Conservation (phyloP, 1,284 basidiomycete genomes). For the Boletus semigastroideus region DNA sequence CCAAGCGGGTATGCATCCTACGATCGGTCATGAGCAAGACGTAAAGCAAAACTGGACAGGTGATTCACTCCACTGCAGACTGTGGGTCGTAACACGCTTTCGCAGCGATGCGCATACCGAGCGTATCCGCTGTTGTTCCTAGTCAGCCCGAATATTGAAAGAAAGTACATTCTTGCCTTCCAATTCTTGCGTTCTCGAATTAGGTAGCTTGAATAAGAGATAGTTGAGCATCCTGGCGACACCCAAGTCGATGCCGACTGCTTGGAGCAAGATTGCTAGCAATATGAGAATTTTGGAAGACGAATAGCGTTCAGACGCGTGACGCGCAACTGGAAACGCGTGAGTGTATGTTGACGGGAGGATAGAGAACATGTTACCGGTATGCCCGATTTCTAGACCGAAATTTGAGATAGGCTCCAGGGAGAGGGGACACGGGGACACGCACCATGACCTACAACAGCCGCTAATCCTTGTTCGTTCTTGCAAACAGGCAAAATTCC, state of each 20-base stretch:
- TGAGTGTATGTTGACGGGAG: conserved; percentile 4
- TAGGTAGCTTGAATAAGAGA: conserved; percentile 74
- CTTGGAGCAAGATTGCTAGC: conserved; percentile 50
- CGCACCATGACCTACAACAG: conserved; percentile 83
- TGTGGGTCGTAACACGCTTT: conserved; percentile 81
- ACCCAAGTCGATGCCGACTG: conserved; percentile 56
- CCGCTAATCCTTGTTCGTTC: conserved; percentile 83
- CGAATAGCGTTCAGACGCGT: conserved; percentile 70
- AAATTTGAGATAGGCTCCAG: not conserved
- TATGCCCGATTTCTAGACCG: conserved; percentile 79
- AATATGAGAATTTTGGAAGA: conserved; percentile 54
- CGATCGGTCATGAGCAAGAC: conserved; percentile 2
- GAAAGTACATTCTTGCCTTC: conserved; percentile 60
- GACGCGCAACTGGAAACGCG: conserved; percentile 62
- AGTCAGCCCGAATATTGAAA: conserved; percentile 2
- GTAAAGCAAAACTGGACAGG: not conserved
- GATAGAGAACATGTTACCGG: conserved; percentile 43
- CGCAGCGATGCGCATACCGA: conserved; percentile 73
- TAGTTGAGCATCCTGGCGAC: conserved; percentile 46
- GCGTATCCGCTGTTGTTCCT: conserved; percentile 59
- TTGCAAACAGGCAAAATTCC: conserved; percentile 82
- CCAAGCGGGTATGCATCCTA: conserved; percentile 71
- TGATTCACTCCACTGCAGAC: conserved; percentile 66
- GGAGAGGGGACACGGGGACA: conserved; percentile 5
- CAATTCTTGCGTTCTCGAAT: conserved; percentile 78